Evolutionary conservation across 129 eudicot species (phyloP).

Genomic region (Flaveria sonorensis): DNA sequence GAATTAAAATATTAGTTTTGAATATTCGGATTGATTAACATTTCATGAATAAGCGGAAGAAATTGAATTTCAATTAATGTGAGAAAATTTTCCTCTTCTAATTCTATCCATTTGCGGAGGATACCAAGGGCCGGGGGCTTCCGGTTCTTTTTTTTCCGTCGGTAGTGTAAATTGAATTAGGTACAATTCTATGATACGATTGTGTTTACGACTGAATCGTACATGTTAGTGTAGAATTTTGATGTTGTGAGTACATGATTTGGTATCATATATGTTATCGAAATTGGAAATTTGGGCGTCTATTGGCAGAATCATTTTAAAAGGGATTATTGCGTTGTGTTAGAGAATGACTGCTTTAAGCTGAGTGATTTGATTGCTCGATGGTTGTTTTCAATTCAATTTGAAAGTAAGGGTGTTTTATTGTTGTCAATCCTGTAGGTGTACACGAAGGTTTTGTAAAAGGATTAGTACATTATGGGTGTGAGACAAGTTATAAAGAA

Average conservation of each 20-base stretch:
- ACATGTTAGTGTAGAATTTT: slow-evolving; percentile 15
- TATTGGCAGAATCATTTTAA: not conserved
- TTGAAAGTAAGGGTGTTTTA: not conserved
- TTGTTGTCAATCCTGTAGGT: slow-evolving; percentile 16
- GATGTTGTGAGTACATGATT: slow-evolving; percentile 19
- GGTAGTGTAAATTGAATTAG: slow-evolving; percentile 6
- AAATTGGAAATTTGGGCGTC: slow-evolving; percentile 5
- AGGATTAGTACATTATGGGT: slow-evolving; percentile 49
- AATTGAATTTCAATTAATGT: no score
- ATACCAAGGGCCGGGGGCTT: no score
- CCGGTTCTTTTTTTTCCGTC: no score
- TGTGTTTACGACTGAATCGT: slow-evolving; percentile 25
- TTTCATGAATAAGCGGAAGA: no score
- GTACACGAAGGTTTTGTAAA: slow-evolving; percentile 15
- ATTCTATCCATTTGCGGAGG: no score
- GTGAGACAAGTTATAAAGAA: slow-evolving; percentile 75
- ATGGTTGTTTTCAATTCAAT: slow-evolving; percentile 10
- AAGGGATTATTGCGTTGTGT: slow-evolving; percentile 19
- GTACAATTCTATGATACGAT: not conserved
- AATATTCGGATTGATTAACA: no score
- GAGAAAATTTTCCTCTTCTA: no score
- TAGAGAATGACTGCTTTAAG: slow-evolving; percentile 11
- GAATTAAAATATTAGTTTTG: no score
- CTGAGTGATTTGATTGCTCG: slow-evolving; percentile 17
- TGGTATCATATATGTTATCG: not conserved